Conservation (phyloP, 2,329 filamentous ascomycete genomes). For the Dothideomycetes sp. region DNA sequence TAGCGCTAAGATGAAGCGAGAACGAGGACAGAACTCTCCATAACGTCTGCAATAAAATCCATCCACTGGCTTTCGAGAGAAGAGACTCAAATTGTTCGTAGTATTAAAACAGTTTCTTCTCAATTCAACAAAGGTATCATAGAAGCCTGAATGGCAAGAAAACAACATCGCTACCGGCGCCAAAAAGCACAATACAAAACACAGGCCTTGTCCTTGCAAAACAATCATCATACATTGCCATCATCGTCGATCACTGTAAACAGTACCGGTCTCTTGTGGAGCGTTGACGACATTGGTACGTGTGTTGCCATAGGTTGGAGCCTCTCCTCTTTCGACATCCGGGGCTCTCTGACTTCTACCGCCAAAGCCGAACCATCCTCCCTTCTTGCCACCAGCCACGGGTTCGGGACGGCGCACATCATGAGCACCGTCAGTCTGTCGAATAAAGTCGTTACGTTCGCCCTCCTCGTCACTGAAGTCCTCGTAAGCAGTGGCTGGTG, state of each 20-base stretch:
- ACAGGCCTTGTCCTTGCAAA: background rate
- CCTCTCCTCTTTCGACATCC: constrained; percentile 14
- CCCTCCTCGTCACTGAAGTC: constrained; percentile 34
- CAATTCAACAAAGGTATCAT: too few species aligned
- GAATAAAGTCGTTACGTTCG: constrained; percentile 16
- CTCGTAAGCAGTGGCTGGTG: constrained; percentile 39
- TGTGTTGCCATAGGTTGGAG: too few species aligned
- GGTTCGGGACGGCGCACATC: constrained; percentile 7
- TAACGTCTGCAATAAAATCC: too few species aligned
- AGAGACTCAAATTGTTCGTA: too few species aligned
- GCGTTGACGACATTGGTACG: background rate
- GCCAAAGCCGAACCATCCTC: constrained; percentile 9
- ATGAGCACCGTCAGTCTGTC: constrained; percentile 7
- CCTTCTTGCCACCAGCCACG: background rate
- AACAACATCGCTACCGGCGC: too few species aligned
- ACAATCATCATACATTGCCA: background rate
- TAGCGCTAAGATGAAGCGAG: too few species aligned
- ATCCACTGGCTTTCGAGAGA: too few species aligned
- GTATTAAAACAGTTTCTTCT: too few species aligned
- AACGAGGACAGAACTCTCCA: too few species aligned
- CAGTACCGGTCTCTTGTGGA: constrained; percentile 11
- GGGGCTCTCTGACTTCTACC: constrained; percentile 7
- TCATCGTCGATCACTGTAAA: constrained; percentile 4
- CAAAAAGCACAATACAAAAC: too few species aligned
- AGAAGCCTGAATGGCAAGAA: too few species aligned